These are phyloP conservation scores for Salix brachista DNA, from an alignment of 345 rosid genomes.

Conservation along the genomic window DNA sequence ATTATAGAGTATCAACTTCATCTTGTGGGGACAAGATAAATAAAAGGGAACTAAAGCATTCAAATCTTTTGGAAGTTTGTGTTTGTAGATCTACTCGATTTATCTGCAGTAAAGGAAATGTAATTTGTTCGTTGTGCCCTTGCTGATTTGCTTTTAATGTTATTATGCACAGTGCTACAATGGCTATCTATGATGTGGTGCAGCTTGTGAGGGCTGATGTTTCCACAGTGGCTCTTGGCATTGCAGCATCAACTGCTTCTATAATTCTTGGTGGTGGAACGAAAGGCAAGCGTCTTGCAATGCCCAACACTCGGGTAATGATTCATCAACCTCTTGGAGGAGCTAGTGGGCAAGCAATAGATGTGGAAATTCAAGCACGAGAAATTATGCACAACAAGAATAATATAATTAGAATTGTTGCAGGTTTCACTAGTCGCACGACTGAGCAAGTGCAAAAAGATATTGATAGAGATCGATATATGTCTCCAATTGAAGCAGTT, in stretches of 20 bases:
- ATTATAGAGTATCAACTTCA: not conserved
- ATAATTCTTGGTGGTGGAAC: conserved; percentile 90
- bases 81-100: not conserved
- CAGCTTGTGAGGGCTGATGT: conserved; percentile 91
- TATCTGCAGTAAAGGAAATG: not conserved
- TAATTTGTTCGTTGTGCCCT: not conserved
- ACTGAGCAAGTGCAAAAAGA: conserved; percentile 72
- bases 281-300: conserved; percentile 89
- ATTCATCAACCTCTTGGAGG: conserved; percentile 94
- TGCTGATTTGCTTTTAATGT: conserved; percentile 4
- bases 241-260: conserved; percentile 88
- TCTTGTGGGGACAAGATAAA: not conserved
- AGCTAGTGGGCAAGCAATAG: conserved; percentile 79
- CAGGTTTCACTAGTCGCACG: conserved; percentile 68
- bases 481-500: conserved; percentile 92
- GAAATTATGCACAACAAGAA: conserved; percentile 91
- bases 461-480: conserved; percentile 80
- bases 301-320: conserved; percentile 96
- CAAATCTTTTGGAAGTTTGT: not conserved
- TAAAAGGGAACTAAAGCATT: not conserved
- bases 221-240: conserved; percentile 81
- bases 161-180: conserved; percentile 60
- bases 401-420: conserved; percentile 59
- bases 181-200: conserved; percentile 91
- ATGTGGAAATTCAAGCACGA: conserved; percentile 80